A percentile compares a stretch with the other conserved stretches of the same genome.
These are phyloP conservation scores for Annulohypoxylon bovei DNA, from an alignment of 495 filamentous ascomycete genomes.

Conservation along the genomic window DNA sequence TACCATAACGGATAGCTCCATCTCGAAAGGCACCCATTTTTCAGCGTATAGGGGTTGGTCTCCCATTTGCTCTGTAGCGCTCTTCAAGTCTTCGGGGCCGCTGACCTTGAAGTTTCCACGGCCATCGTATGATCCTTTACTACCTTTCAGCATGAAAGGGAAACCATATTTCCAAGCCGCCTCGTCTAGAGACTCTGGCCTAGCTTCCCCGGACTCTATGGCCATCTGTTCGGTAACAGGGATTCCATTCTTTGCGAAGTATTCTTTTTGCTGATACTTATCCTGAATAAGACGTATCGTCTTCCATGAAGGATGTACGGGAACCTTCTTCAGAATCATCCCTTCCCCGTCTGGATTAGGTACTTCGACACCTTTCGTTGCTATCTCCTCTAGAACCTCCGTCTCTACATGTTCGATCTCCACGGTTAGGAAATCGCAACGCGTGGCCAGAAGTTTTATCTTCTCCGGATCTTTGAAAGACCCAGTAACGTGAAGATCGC, in stretches of 20 bases:
- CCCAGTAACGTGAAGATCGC: conserved; percentile 77
- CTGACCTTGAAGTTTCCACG: conserved; percentile 86
- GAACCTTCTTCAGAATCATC: conserved; percentile 53
- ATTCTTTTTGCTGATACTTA: conserved; percentile 92
- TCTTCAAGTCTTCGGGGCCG: conserved; percentile 71
- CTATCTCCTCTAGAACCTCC: conserved; percentile 85
- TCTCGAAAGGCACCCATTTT: conserved; percentile 85
- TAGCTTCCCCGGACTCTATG: conserved; percentile 60
- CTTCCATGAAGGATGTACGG: conserved; percentile 87
- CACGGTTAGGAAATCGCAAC: conserved; percentile 88
- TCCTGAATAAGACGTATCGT: conserved; percentile 95
- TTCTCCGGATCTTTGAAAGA: conserved; percentile 84
- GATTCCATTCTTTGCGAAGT: conserved; percentile 72
- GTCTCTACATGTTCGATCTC: conserved; percentile 99
- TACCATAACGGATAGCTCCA: conserved; percentile 94
- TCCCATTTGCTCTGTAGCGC: conserved; percentile 73
- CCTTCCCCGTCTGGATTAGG: conserved; percentile 51
- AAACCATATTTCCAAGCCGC: conserved; percentile 75
- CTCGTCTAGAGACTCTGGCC: conserved; percentile 67
- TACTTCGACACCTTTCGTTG: conserved; percentile 64
- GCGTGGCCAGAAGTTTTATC: conserved; percentile 77
- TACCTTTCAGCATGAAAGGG: conserved; percentile 94
- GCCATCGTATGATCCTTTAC: conserved; percentile 94
- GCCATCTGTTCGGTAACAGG: conserved; percentile 75
- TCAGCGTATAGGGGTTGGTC: conserved; percentile 85